Percentiles rank a stretch among this genome's conserved stretches.
Conservation (phyloP, 1,284 basidiomycete genomes). For the Cryptococcus jaspeensis region DNA sequence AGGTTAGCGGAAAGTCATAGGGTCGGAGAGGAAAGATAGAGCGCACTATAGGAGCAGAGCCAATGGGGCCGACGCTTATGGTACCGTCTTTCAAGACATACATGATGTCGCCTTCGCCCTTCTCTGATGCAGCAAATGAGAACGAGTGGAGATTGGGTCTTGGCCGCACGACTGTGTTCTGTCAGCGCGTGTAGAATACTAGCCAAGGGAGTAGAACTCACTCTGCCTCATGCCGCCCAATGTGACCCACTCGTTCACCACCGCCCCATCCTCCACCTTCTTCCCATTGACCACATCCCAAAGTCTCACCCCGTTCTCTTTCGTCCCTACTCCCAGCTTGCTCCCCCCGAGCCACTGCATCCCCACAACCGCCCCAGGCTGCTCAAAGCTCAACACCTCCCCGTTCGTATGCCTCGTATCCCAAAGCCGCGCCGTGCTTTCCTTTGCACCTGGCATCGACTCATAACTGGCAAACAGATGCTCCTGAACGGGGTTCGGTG, state of each 20-base stretch:
- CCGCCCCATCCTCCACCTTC: conserved; percentile 12
- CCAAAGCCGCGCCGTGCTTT: conserved; percentile 43
- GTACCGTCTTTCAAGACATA: conserved; percentile 46
- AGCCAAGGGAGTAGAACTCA: conserved; percentile 18
- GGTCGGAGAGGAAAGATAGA: background rate
- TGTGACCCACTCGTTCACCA: conserved; percentile 33
- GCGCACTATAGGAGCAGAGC: conserved; percentile 29
- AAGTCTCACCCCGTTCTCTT: conserved; percentile 43
- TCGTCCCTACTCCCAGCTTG: conserved; percentile 41
- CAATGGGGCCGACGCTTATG: conserved; percentile 37
- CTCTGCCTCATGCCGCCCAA: conserved; percentile 38
- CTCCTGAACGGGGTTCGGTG: conserved; percentile 26
- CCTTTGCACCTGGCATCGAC: conserved; percentile 12
- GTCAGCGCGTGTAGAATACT: conserved; percentile 4
- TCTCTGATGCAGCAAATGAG: conserved; percentile 26
- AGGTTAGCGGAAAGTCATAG: background rate
- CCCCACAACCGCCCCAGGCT: conserved; percentile 23
- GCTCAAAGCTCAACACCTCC: conserved; percentile 39
- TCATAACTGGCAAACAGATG: conserved; percentile 45
- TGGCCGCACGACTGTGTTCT: conserved; percentile 36
- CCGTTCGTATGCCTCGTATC: conserved; percentile 36
- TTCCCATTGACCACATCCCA: conserved; percentile 41
- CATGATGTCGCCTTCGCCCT: conserved; percentile 30
- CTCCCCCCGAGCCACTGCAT: conserved; percentile 34
- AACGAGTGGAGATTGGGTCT: conserved; percentile 42